Conservation (phyloP, 75 land plant species). For the Pseudotsuga menziesii region DNA sequence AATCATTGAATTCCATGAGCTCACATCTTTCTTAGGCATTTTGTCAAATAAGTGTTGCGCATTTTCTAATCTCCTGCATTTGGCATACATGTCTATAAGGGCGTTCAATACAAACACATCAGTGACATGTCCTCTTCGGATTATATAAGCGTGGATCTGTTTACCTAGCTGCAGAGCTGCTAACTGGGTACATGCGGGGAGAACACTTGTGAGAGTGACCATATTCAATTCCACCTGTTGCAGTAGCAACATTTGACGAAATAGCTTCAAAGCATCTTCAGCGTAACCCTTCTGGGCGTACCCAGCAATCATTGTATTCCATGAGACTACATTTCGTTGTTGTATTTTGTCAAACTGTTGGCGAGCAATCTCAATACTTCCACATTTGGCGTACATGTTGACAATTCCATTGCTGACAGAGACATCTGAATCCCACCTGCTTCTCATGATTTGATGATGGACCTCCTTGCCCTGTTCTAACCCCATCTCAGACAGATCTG, state of each 20-base stretch:
- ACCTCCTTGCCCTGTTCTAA: conserved; percentile 10
- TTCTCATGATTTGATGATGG: conserved; percentile 6
- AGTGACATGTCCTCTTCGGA: conserved; percentile 15
- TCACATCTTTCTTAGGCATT: conserved; percentile 30
- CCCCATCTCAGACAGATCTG: neutral
- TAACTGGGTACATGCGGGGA: conserved; percentile 30
- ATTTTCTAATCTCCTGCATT: conserved; percentile 38
- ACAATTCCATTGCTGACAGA: conserved; percentile 12
- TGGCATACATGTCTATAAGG: conserved; percentile 52
- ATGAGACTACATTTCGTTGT: neutral
- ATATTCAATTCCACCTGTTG: conserved; percentile 32
- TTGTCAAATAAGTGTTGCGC: conserved; percentile 42
- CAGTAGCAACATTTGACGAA: conserved; percentile 31
- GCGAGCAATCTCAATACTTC: conserved; percentile 13
- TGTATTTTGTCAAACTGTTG: conserved; percentile 15
- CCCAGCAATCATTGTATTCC: conserved; percentile 21
- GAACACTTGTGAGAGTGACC: conserved; percentile 34
- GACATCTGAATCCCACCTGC: conserved; percentile 5
- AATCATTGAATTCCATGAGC: conserved; percentile 57
- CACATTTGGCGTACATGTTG: conserved; percentile 20
- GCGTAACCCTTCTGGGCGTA: conserved; percentile 12
- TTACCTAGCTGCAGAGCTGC: conserved; percentile 28
- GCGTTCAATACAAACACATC: conserved; percentile 43
- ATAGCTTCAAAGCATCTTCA: conserved; percentile 23
- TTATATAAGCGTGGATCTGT: conserved; percentile 38